Base-by-base conservation (phyloP, 495 filamentous ascomycete species). In the Acidomyces sp. region DNA sequence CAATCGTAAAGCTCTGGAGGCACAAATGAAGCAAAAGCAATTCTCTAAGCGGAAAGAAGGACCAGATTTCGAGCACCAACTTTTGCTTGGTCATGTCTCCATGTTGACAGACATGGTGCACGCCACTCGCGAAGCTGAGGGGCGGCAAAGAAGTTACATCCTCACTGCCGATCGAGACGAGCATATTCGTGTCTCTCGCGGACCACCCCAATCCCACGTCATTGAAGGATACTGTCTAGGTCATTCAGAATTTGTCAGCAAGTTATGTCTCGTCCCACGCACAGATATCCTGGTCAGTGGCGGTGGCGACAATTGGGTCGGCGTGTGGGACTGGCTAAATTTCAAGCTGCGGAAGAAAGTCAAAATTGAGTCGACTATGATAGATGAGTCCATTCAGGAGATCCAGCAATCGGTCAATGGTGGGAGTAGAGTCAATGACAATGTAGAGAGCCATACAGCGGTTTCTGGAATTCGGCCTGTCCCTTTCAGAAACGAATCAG, bases 141-240 rank as follows among this genome's bases (percentile, higher is more conserved):
- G 41, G 23, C 53, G 53, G 45, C 24, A 25, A 3, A 62, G 74
- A 37, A 65, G 58, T 29, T 93, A 88, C 56, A 80, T 96, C 46
- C 55, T 97, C 47, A 93, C 86, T 6, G 80, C 78, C 15, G 90
- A 97, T 62, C 76, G 90, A 39, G 90, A 97, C 65, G 90, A 97
- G 66, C 92, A 96, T 56, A 93, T 97, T 52, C 85, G 90, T 38
- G 68, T 97, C 6, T 90, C 88, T 19, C 71, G 90, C 41, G 82
- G 77, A 3, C 63, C 75, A 15, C 85, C 87, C 5, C 84, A 96
- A 59, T 66, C 80, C 3, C 80, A 93, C 54, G 63, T 96, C 44
- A 92, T 94, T 56, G 90, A 96, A 55, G 67, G 67, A 1, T 94
- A 78, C 56, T 94, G 87, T 51, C 66, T 93, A 12, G 88, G 86